These are phyloP conservation scores for Schizosaccharomyces octosporus DNA, from an alignment of 805 yeast species.

Conservation along the genomic window DNA sequence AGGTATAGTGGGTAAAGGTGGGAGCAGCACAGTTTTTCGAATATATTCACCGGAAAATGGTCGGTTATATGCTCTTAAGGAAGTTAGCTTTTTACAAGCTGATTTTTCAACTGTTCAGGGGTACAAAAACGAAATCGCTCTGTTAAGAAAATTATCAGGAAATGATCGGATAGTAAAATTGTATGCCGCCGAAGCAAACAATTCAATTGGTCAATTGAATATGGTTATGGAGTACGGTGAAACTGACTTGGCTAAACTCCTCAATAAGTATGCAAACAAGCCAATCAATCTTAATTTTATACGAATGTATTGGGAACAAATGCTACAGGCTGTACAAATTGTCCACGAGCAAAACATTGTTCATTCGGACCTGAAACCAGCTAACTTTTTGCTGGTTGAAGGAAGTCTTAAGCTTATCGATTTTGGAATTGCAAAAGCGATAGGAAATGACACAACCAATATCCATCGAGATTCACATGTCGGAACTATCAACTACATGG, in stretches of 20 bases:
- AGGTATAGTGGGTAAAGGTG: conserved; percentile 73
- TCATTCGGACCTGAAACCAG: conserved; percentile 53
- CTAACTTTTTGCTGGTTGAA: conserved; percentile 30
- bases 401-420: conserved; percentile 76
- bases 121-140: conserved; percentile 72
- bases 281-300: conserved; percentile 53
- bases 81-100: conserved; percentile 50
- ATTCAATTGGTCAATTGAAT: conserved; percentile 11
- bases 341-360: conserved; percentile 77
- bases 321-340: conserved; percentile 57
- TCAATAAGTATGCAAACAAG: conserved; percentile 27
- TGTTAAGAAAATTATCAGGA: conserved; percentile 32
- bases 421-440: conserved; percentile 76
- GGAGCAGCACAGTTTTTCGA: conserved; percentile 73
- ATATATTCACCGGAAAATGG: conserved; percentile 29
- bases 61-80: conserved; percentile 51
- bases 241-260: conserved; percentile 61
- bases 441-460: conserved; percentile 77
- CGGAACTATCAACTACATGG: conserved; percentile 95
- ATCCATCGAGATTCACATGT: conserved; percentile 73
- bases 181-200: conserved; percentile 44
- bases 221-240: conserved; percentile 76
- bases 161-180: conserved; percentile 56
- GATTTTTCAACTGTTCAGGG: conserved; percentile 52
- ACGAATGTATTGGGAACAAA: conserved; percentile 51